Evolutionary conservation across 1,284 basidiomycete species (phyloP).

Genomic region (Macrocystidia cucumis): DNA sequence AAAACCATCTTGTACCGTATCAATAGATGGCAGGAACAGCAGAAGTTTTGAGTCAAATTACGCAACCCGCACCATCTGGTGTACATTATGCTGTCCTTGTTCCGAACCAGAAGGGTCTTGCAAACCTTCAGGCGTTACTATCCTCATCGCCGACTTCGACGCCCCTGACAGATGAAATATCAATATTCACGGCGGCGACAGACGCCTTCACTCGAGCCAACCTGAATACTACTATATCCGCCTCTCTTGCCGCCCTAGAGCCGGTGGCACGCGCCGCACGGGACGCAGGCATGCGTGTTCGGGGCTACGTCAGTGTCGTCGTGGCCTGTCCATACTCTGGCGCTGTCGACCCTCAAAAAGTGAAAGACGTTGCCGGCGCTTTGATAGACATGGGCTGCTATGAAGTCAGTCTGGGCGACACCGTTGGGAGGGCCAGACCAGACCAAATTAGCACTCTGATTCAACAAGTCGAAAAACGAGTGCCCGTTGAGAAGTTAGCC

Average conservation of each 20-base stretch:
- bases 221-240: constrained; percentile 71
- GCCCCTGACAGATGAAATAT: constrained; percentile 74
- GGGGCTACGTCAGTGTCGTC: constrained; percentile 85
- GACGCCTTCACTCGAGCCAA: constrained; percentile 86
- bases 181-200: constrained; percentile 86
- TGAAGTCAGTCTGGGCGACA: constrained; percentile 90
- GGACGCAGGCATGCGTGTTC: constrained; percentile 61
- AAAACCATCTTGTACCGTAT: not conserved
- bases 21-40: constrained; percentile 81
- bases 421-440: constrained; percentile 84
- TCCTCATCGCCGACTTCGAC: constrained; percentile 23
- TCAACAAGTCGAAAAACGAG: constrained; percentile 55
- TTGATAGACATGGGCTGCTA: constrained; percentile 90
- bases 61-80: constrained; percentile 38
- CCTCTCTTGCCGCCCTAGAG: constrained; percentile 63
- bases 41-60: constrained; percentile 57
- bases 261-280: constrained; percentile 59
- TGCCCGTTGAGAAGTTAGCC: constrained; percentile 62
- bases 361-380: constrained; percentile 65
- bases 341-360: constrained; percentile 56
- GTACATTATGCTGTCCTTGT: constrained; percentile 81
- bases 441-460: constrained; percentile 60
- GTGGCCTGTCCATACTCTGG: constrained; percentile 87
- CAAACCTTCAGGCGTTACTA: constrained; percentile 54
- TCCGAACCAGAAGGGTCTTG: constrained; percentile 77